Evolutionary conservation across 345 rosid species (phyloP), one percentile per base, ranked within the genome.

Genomic region (Citrus inodora): DNA sequence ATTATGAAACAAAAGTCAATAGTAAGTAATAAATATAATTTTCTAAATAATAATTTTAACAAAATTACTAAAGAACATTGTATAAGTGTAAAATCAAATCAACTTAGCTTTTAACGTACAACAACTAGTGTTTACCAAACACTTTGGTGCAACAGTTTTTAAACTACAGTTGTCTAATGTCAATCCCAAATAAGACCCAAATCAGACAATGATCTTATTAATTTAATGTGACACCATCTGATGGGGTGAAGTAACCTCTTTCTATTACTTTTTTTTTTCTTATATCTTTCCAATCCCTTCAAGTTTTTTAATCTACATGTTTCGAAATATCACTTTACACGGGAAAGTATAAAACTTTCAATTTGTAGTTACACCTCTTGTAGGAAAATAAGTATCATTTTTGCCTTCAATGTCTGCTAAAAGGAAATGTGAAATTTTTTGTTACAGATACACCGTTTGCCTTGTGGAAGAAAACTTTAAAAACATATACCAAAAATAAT

Each of bases 371-470:
- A 2, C 65, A 25, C 11, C n/a, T 53, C 51, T 35, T 48, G 9
- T 6, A 59, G 27, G 9, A 27, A 40, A 33, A 27, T 22, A 37
- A 3, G 59, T 13, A 42, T 42, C 30, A 67, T 9, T n/a, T 60
- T 6, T 74, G 33, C 73, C 59, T 28, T 48, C 17, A 24, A 32
- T 25, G 30, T 67, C 19, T 61, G 42, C 33, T 72, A 69, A 51
- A 10, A 27, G 19, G 38, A 60, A 74, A 16, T 70, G 35, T n/a
- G 9, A 38, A 27, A 38, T 38, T 38, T 35, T 40, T 6, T 66
- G 6, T 70, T 71, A 76, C 87, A 92, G 90, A 81, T 90, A 94
- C 86, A 86, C 90, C 1, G 89, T 89, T 81, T 92, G 97, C 86
- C 90, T 92, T 9, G 82, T 91, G 3, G 94, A 90, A 70, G 46